phyloP scores from a whole-genome alignment of 352 stramenopile species.

The Saprolegnia diclina region DNA sequence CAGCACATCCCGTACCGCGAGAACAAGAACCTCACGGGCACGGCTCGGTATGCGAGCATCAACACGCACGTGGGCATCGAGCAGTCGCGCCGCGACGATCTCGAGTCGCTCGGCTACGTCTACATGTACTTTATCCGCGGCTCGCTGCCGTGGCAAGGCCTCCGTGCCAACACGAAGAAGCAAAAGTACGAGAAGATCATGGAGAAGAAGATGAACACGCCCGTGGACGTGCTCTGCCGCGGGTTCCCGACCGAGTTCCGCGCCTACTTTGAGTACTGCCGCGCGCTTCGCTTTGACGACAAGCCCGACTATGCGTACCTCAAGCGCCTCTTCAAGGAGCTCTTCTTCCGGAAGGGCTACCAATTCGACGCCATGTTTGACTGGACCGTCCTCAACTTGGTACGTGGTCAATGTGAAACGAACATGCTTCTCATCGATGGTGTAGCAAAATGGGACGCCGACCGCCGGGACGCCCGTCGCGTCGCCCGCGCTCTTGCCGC shows the following conservation, averaged over 20 bases:
- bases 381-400: constrained; percentile 94
- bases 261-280: constrained; percentile 95
- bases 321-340: constrained; percentile 97
- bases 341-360: constrained; percentile 98
- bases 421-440: not conserved
- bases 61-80: constrained; percentile 99
- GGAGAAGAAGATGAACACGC: constrained; percentile 97
- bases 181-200: constrained; percentile 98
- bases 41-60: constrained; percentile 96
- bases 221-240: constrained; percentile 90
- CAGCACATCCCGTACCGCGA: constrained; percentile 89
- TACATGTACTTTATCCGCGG: constrained; percentile 94
- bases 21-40: constrained; percentile 92
- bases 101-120: constrained; percentile 95
- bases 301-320: constrained; percentile 86
- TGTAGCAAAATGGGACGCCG: constrained; percentile 7
- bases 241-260: constrained; percentile 95
- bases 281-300: constrained; percentile 79
- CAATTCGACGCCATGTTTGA: constrained; percentile 99
- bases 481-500: not conserved
- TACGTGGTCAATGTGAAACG: constrained; percentile 27
- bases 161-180: constrained; percentile 94
- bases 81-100: constrained; percentile 95
- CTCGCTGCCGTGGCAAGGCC: constrained; percentile 96
- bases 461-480: not conserved